A percentile compares a stretch with the other conserved stretches of the same genome.
Evolutionary conservation across 768 basidiomycete genomes (phyloP).

Genomic region (Fomitopsis pulvina): DNA sequence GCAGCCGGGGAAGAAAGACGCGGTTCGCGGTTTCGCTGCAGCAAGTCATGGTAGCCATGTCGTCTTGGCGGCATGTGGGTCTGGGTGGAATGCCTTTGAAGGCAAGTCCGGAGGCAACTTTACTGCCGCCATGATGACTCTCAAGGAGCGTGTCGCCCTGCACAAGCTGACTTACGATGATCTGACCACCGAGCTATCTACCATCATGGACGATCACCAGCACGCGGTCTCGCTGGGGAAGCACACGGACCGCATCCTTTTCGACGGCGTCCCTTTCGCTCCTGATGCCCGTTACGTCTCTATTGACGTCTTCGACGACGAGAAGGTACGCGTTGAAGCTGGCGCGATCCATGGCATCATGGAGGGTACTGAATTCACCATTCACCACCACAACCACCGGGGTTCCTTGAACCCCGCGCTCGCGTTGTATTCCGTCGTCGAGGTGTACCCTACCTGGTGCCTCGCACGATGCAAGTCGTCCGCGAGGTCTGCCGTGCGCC

Average conservation of each 20-base stretch:
- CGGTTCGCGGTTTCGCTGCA: conserved; percentile 40
- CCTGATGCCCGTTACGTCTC: conserved; percentile 42
- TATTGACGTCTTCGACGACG: conserved; percentile 29
- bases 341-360: conserved; percentile 59
- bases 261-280: conserved; percentile 50
- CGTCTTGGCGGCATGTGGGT: conserved; percentile 50
- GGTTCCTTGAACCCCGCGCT: conserved; percentile 51
- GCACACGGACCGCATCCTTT: conserved; percentile 43
- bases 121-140: conserved; percentile 47
- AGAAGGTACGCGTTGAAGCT: conserved; percentile 43
- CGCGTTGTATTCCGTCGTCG: conserved; percentile 42
- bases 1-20: conserved; percentile 31
- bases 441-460: conserved; percentile 55
- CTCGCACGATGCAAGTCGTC: conserved; percentile 37
- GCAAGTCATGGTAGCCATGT: conserved; percentile 36
- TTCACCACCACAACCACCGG: conserved; percentile 57
- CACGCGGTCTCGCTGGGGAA: conserved; percentile 44
- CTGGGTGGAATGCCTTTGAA: conserved; percentile 51
- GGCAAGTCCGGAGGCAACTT: conserved; percentile 59
- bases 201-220: conserved; percentile 36
- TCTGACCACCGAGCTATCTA: conserved; percentile 38
- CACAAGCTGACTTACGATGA: conserved; percentile 46
- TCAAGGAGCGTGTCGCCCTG: conserved; percentile 38
- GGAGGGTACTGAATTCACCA: conserved; percentile 54
- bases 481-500: conserved; percentile 24